Base-by-base conservation (phyloP, 345 rosid species). In the Moricandia moricandioides region DNA sequence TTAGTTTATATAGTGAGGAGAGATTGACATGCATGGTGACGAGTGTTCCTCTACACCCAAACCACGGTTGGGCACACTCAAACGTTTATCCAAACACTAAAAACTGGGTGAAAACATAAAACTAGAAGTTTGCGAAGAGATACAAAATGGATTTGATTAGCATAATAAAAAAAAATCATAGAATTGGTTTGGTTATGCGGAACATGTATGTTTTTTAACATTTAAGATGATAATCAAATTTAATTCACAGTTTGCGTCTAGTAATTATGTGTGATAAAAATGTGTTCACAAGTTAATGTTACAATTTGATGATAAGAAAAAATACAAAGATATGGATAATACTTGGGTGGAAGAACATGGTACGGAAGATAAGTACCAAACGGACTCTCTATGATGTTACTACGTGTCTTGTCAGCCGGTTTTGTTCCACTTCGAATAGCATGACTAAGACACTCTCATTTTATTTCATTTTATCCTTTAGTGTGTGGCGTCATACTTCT, bases 11-110 rank as follows among this genome's bases (percentile, higher is more conserved):
- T 70, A 74, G 27, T 33, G 39, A 35, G 1, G 29, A 57, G 34
- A 54, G 60, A 43, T 40, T 77, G 71, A 69, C 82, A 78, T 81
- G 82, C 82, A 78, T 69, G 77, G 71, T 62, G 84, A 81, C 84
- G 79, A 65, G 77, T 81, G 84, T 81, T 62, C 64, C 13, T 76
- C 62, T 29, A 14, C 59, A 35, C 27, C 29, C 9, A 35, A 3
- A 29, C 70, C 21, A 62, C 10, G 16, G 26, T n/a, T 45, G 47
- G 51, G 6, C 26, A 66, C 39, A 56, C 17, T 40, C 66, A 18
- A 12, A 76, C 40, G 17, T 21, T 69, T 69, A 76, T 76, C 75
- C 61, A 56, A 31, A 76, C n/a, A 35, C 16, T 9, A n/a, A 29
- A 37, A 27, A 1, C 10, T 47, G 52, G 52, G 29, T 8, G 31